phyloP scores from a whole-genome alignment of 2,329 filamentous ascomycete species.

The Fusarium armeniacum region DNA sequence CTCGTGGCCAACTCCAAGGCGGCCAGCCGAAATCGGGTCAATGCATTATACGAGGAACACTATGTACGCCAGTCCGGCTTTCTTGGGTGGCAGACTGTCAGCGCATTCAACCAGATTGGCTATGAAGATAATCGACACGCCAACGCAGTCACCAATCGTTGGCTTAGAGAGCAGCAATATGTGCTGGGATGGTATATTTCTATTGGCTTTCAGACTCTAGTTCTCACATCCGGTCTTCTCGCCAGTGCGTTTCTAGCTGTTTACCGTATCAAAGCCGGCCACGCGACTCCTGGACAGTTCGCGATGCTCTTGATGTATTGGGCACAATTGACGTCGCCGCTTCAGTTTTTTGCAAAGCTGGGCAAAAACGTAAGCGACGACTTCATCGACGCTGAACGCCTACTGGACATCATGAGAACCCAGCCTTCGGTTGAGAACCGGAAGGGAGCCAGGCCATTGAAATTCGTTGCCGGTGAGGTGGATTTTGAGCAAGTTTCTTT shows the following conservation, averaged over 20 bases:
- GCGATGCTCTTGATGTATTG: conserved; percentile 81
- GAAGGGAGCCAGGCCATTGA: conserved; percentile 63
- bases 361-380: conserved; percentile 69
- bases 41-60: conserved; percentile 68
- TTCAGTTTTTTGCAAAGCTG: conserved; percentile 76
- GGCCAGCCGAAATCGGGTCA: conserved; percentile 65
- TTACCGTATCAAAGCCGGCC: conserved; percentile 74
- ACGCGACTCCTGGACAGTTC: conserved; percentile 75
- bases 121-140: conserved; percentile 70
- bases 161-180: conserved; percentile 56
- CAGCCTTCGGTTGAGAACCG: conserved; percentile 69
- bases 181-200: conserved; percentile 63
- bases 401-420: conserved; percentile 70
- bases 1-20: conserved; percentile 66
- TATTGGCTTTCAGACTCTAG: conserved; percentile 70
- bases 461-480: conserved; percentile 66
- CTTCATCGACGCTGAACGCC: conserved; percentile 69
- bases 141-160: conserved; percentile 61
- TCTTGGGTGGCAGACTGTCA: conserved; percentile 71
- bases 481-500: conserved; percentile 69
- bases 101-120: conserved; percentile 70
- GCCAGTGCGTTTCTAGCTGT: conserved; percentile 72
- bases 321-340: conserved; percentile 77
- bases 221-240: conserved; percentile 78
- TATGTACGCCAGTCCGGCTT: conserved; percentile 69